A percentile compares a stretch with the other conserved stretches of the same genome.
phyloP scores from a whole-genome alignment of 371 early-diverging fungal genomes.

The Circinella minor region DNA sequence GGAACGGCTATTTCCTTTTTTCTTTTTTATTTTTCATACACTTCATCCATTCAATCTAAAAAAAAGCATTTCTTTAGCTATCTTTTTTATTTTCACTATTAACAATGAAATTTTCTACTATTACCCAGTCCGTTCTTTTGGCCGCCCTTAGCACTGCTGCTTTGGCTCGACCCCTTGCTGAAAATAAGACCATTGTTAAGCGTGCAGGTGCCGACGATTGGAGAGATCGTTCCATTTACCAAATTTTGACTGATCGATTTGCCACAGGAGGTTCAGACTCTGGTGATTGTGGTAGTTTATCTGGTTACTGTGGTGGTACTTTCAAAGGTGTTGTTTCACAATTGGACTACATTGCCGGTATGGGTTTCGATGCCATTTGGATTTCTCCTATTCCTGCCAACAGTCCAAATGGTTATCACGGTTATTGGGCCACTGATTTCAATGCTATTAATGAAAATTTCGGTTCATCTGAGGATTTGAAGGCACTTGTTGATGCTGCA shows the following conservation, averaged over 20 bases:
- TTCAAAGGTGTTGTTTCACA: constrained; percentile 41
- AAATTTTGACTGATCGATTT: constrained; percentile 52
- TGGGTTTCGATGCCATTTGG: constrained; percentile 56
- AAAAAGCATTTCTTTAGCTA: not conserved
- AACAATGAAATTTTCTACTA: constrained; percentile 9
- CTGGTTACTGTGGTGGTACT: constrained; percentile 50
- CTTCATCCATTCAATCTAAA: not conserved
- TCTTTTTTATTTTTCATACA: too few species aligned
- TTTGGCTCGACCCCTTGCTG: constrained; percentile 2
- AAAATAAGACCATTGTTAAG: constrained; percentile 8
- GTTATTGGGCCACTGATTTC: constrained; percentile 49
- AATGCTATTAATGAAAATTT: constrained; percentile 40
- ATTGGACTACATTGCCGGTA: constrained; percentile 39
- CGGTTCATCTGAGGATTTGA: constrained; percentile 43
- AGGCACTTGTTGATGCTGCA: constrained; percentile 36
- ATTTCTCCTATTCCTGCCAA: constrained; percentile 45
- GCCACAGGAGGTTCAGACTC: constrained; percentile 26
- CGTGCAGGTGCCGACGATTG: constrained; percentile 40
- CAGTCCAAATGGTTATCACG: constrained; percentile 32
- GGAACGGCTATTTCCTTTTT: too few species aligned
- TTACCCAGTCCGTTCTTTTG: constrained; percentile 5
- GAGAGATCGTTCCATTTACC: constrained; percentile 42
- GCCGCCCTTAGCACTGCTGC: not conserved
- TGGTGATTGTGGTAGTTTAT: constrained; percentile 26
- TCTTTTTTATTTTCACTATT: not conserved